Conservation (phyloP, 2,329 filamentous ascomycete genomes). For the Mycosphaerella sp. region DNA sequence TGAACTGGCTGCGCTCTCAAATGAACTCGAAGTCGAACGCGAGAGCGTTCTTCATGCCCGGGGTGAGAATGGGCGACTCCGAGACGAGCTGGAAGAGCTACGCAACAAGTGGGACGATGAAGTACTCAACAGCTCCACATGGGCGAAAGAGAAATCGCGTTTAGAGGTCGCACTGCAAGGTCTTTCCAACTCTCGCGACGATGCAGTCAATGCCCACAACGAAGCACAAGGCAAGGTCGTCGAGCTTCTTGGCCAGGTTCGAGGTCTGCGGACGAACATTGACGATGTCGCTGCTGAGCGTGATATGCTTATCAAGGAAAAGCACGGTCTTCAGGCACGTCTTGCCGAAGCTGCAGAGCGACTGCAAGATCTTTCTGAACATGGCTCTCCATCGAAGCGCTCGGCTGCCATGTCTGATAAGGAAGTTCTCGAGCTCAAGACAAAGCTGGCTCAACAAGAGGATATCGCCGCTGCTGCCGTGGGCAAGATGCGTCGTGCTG, state of each 20-base stretch:
- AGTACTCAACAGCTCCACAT: conserved; percentile 92
- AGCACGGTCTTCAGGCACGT: conserved; percentile 77
- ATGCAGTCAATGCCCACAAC: conserved; percentile 87
- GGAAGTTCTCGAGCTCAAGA: conserved; percentile 83
- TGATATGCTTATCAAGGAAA: conserved; percentile 78
- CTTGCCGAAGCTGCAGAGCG: conserved; percentile 81
- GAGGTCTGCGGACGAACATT: conserved; percentile 71
- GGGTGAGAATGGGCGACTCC: conserved; percentile 75
- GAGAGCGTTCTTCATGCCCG: conserved; percentile 82
- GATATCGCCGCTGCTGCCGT: conserved; percentile 87
- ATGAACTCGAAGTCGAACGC: conserved; percentile 87
- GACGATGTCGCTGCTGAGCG: conserved; percentile 83
- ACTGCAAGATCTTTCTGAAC: conserved; percentile 72
- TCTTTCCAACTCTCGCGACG: conserved; percentile 83
- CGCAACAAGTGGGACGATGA: conserved; percentile 98
- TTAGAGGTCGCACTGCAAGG: conserved; percentile 86
- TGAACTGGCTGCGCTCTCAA: conserved; percentile 81
- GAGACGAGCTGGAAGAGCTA: conserved; percentile 93
- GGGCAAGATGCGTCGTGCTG: conserved; percentile 93
- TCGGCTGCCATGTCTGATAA: conserved; percentile 84
- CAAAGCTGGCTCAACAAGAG: conserved; percentile 82
- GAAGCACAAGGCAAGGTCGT: conserved; percentile 93
- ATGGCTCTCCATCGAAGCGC: conserved; percentile 77
- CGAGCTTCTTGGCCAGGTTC: conserved; percentile 80
- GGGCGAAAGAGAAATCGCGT: conserved; percentile 95